A percentile compares a stretch with the other conserved stretches of the same genome.
These are phyloP conservation scores for Diplotaxis tenuifolia DNA, from an alignment of 345 rosid genomes.

Conservation along the genomic window DNA sequence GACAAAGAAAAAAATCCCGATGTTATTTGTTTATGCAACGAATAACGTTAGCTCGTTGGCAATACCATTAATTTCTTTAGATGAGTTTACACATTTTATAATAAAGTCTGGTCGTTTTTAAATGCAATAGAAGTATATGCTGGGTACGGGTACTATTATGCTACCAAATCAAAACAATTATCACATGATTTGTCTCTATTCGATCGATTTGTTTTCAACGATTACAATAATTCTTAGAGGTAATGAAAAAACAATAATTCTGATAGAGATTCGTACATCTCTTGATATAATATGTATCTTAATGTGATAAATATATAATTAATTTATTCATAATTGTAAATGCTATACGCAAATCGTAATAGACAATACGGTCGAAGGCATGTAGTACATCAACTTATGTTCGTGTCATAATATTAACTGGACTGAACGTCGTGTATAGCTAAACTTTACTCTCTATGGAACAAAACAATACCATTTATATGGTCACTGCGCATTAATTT, in stretches of 20 bases:
- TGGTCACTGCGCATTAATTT: slow-evolving; percentile 20
- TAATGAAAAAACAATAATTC: not conserved
- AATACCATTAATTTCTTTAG: not conserved
- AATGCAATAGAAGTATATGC: slow-evolving; percentile 27
- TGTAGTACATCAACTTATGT: not conserved
- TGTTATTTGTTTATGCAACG: not conserved
- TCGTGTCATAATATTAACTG: too few relatives aligned
- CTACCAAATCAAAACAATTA: slow-evolving; percentile 32
- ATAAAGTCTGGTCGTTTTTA: not conserved
- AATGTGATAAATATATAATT: not conserved
- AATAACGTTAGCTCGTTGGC: slow-evolving; percentile 22
- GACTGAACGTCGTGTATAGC: not conserved
- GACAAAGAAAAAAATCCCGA: not conserved
- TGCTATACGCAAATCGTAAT: not conserved
- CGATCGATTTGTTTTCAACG: not conserved
- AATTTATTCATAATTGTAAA: not conserved
- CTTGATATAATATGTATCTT: not conserved
- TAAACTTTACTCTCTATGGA: not conserved
- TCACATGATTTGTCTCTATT: slow-evolving; percentile 35
- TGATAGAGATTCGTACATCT: slow-evolving; percentile 2
- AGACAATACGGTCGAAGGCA: not conserved
- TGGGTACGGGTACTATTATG: slow-evolving; percentile 18
- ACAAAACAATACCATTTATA: not conserved
- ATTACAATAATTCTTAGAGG: not conserved
- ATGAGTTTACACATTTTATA: not conserved